Evolutionary conservation across 192 early-diverging fungal species (phyloP).

Genomic region (Cetraspora pellucida): DNA sequence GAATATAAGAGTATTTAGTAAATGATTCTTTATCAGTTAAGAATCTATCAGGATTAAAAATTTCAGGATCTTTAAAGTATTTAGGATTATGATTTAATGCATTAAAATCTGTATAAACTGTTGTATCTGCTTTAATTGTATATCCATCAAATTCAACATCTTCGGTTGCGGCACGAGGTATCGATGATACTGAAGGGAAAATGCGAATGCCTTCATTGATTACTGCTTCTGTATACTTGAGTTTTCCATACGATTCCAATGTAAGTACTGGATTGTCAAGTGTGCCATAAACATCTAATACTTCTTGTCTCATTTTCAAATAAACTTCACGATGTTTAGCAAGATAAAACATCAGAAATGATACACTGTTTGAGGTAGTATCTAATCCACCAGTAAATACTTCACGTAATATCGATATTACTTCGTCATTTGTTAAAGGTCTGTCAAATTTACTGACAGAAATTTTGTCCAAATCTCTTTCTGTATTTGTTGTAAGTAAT

Average conservation of each 20-base stretch:
- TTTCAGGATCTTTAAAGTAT: slow-evolving; percentile 6
- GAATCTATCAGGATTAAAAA: slow-evolving; percentile 18
- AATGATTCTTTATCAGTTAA: not conserved
- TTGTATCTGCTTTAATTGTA: not conserved
- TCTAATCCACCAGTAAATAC: slow-evolving; percentile 8
- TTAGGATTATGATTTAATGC: not conserved
- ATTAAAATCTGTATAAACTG: not conserved
- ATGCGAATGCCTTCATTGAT: slow-evolving; percentile 19
- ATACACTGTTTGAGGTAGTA: not conserved
- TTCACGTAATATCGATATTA: not conserved
- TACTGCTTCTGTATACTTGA: slow-evolving; percentile 3
- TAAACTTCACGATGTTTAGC: slow-evolving; percentile 5
- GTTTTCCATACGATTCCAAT: slow-evolving; percentile 5
- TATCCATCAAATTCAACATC: slow-evolving; percentile 13
- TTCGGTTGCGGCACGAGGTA: not conserved
- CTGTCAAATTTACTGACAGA: not conserved
- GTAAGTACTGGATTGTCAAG: not conserved
- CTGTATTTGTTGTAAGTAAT: not conserved
- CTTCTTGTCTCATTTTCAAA: not conserved
- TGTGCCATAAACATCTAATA: not conserved
- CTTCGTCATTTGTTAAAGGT: slow-evolving; percentile 9
- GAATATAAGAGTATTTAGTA: not conserved
- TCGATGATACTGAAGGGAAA: not conserved
- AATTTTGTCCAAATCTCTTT: not conserved
- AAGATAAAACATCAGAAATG: slow-evolving; percentile 5